Evolutionary conservation across 768 basidiomycete genomes (phyloP).

Genomic region (Boletus reticulatus): DNA sequence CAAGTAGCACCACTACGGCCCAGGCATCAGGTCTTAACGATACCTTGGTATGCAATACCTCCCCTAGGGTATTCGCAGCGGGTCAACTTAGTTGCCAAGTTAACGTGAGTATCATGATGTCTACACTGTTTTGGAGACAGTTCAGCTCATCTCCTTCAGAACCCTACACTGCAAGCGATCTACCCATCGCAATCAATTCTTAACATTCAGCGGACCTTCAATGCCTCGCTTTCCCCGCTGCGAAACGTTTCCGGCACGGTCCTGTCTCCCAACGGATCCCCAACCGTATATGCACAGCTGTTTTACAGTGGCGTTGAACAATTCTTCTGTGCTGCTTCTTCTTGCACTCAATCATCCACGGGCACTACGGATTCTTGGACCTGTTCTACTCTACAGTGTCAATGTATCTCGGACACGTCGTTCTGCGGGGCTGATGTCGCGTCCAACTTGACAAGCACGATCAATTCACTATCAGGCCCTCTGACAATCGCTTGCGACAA

Average conservation of each 20-base stretch:
- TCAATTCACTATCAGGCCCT: slow-evolving; percentile 63
- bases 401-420: slow-evolving; percentile 61
- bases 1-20: slow-evolving; percentile 29
- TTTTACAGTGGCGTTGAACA: slow-evolving; percentile 84
- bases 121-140: background rate
- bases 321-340: slow-evolving; percentile 77
- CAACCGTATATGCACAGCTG: slow-evolving; percentile 63
- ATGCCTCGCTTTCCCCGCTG: slow-evolving; percentile 66
- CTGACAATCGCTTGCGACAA: slow-evolving; percentile 68
- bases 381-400: slow-evolving; percentile 74
- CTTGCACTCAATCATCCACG: slow-evolving; percentile 61
- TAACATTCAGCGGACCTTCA: slow-evolving; percentile 75
- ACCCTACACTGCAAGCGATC: slow-evolving; percentile 77
- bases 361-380: slow-evolving; percentile 51
- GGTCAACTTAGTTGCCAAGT: slow-evolving; percentile 86
- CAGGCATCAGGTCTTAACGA: slow-evolving; percentile 45
- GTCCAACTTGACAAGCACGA: slow-evolving; percentile 54
- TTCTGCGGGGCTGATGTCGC: slow-evolving; percentile 66
- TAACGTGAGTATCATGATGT: slow-evolving; percentile 48
- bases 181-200: slow-evolving; percentile 71
- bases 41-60: slow-evolving; percentile 71
- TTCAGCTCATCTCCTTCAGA: slow-evolving; percentile 41
- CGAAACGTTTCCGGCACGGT: slow-evolving; percentile 26
- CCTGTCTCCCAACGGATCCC: slow-evolving; percentile 49
- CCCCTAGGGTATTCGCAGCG: slow-evolving; percentile 70